Percentiles rank a stretch among this genome's conserved stretches.
phyloP scores from a whole-genome alignment of 2,329 filamentous ascomycete species.

The Monosporascus sp. region DNA sequence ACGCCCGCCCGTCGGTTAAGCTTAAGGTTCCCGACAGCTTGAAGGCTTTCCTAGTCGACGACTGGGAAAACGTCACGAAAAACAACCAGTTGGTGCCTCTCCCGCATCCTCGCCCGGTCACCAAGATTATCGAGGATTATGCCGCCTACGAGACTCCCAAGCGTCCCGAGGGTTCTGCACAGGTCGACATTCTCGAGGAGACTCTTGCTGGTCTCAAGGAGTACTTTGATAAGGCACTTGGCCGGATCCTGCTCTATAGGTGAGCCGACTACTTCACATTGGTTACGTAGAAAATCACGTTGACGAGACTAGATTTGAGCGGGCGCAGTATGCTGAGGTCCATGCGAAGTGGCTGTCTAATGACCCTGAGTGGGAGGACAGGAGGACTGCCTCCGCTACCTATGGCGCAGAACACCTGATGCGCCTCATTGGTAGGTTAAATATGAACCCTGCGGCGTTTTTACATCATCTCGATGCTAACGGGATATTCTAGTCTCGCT shows the following conservation, averaged over 20 bases:
- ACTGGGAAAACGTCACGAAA: slow-evolving; percentile 98
- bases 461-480: background rate
- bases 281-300: background rate
- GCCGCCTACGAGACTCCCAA: slow-evolving; percentile 62
- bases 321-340: slow-evolving; percentile 77
- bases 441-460: background rate
- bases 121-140: slow-evolving; percentile 77
- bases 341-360: slow-evolving; percentile 62
- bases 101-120: slow-evolving; percentile 71
- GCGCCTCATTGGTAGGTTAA: slow-evolving; percentile 72
- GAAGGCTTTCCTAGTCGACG: slow-evolving; percentile 90
- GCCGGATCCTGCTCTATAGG: slow-evolving; percentile 82
- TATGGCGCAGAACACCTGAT: slow-evolving; percentile 92
- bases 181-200: slow-evolving; percentile 84
- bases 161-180: slow-evolving; percentile 60
- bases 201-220: slow-evolving; percentile 80
- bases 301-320: slow-evolving; percentile 65
- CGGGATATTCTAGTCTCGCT: slow-evolving; percentile 61
- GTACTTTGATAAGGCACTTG: slow-evolving; percentile 89
- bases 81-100: slow-evolving; percentile 84
- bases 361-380: slow-evolving; percentile 61
- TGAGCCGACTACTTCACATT: slow-evolving; percentile 28
- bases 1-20: slow-evolving; percentile 77
- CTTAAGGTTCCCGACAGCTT: slow-evolving; percentile 82
- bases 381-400: slow-evolving; percentile 64